Base-by-base conservation (phyloP, 495 filamentous ascomycete species). In the Thermothielavioides terrestris region DNA sequence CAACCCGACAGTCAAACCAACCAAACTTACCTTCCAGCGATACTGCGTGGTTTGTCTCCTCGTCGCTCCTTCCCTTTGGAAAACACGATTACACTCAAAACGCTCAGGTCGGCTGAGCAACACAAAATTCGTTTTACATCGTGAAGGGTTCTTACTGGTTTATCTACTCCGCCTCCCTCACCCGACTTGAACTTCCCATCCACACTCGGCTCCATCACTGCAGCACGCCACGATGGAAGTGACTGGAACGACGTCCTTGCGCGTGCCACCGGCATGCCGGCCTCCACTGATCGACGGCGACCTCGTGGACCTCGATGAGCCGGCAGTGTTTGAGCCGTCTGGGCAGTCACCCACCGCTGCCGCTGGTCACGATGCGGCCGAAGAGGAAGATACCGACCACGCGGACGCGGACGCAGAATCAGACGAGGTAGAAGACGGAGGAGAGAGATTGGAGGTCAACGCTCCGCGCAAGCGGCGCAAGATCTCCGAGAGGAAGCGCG, bases 401-500 rank as follows among this genome's bases (percentile, higher is more conserved):
- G 60, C 54, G 45, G 54, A 55, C 31, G n/a, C n/a, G n/a, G n/a
- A n/a, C n/a, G n/a, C n/a, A n/a, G n/a, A n/a, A n/a, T n/a, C n/a
- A n/a, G n/a, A n/a, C n/a, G n/a, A n/a, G n/a, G n/a, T n/a, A n/a
- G 60, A 61, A 31, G 57, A 49, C 32, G 45, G 34, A 2, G 22
- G 15, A 36, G 54, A 63, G 27, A 32, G 45, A 34, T 58, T 42
- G 46, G 30, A 52, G 1, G 32, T 60, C 32, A 58, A 69, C 22
- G 37, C 57, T 18, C 45, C 42, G 4, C 15, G 59, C 15, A 52
- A 59, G 15, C 55, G 60, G 38, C 60, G 59, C 18, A 72, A 69
- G 42, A 60, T 70, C 31, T 72, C 75, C 2, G 69, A 78, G 43
- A 70, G 68, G 20, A 72, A 72, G 27, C 67, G 68, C 26, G 54